A percentile compares a stretch with the other conserved stretches of the same genome.
phyloP scores from a whole-genome alignment of 1,284 basidiomycete genomes.

The Schizophyllum amplum region DNA sequence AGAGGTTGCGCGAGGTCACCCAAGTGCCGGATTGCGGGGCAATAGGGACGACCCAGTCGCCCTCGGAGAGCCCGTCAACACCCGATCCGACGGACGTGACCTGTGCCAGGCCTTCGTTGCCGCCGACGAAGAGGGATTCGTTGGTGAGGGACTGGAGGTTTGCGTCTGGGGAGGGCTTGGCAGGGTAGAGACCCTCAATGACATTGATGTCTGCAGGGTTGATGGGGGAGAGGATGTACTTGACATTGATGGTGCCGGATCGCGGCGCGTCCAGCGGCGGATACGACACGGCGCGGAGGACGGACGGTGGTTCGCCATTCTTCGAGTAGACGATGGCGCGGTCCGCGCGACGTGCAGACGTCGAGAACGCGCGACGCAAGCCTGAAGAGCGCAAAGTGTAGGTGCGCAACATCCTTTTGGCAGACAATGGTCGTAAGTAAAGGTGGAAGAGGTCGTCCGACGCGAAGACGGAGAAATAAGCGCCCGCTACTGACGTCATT shows the following conservation, averaged over 20 bases:
- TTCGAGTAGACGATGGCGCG: conserved; percentile 60
- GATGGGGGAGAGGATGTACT: conserved; percentile 68
- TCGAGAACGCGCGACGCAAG: neutral
- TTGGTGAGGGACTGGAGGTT: conserved; percentile 26
- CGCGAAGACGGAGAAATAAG: no score
- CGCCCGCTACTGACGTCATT: no score
- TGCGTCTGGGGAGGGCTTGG: conserved; percentile 42
- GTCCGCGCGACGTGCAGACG: conserved; percentile 18
- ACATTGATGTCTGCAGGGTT: conserved; percentile 80
- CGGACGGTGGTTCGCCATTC: conserved; percentile 52
- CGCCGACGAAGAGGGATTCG: conserved; percentile 50
- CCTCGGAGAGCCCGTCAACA: conserved; percentile 39
- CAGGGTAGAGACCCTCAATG: conserved; percentile 75
- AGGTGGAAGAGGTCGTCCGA: no score
- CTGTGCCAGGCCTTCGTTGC: conserved; percentile 74
- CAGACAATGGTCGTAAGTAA: neutral
- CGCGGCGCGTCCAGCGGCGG: conserved; percentile 44
- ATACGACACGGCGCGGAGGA: conserved; percentile 47
- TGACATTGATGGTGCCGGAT: conserved; percentile 52
- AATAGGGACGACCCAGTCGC: conserved; percentile 72
- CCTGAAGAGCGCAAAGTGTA: no score
- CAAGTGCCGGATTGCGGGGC: conserved; percentile 71
- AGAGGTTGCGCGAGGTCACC: conserved; percentile 54
- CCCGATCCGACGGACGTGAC: conserved; percentile 53
- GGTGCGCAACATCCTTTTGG: neutral